Percentiles rank a stretch among this genome's conserved stretches.
Conservation (phyloP, 495 filamentous ascomycete species). For the Parmelia sp. region DNA sequence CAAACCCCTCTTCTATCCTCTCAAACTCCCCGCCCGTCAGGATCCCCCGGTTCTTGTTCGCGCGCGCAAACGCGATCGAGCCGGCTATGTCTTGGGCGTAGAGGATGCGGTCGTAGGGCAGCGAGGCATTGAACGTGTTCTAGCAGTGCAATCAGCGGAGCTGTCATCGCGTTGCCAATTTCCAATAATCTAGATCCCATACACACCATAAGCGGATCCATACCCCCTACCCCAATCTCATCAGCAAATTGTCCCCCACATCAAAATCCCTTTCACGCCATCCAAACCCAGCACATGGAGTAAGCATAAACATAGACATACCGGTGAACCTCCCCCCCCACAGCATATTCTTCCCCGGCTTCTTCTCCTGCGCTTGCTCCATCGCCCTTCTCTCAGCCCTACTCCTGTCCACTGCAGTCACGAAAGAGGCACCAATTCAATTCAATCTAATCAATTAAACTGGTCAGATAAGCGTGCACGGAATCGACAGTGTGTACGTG, state of each 20-base stretch:
- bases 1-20: constrained; percentile 68
- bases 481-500: too few relatives aligned
- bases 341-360: constrained; percentile 49
- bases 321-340: constrained; percentile 82
- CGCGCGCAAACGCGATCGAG: constrained; percentile 80
- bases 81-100: constrained; percentile 76
- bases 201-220: background rate
- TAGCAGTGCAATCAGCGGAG: constrained; percentile 49
- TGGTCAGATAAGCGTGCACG: too few relatives aligned
- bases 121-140: constrained; percentile 37
- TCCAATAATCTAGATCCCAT: constrained; percentile 50
- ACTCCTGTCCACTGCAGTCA: too few relatives aligned
- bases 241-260: background rate
- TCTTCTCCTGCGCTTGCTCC: constrained; percentile 3
- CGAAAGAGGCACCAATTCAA: too few relatives aligned
- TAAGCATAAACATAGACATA: constrained; percentile 30
- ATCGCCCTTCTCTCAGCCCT: background rate
- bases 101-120: constrained; percentile 75
- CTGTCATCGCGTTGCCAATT: too few relatives aligned
- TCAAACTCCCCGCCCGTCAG: constrained; percentile 68
- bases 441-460: too few relatives aligned
- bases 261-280: too few relatives aligned
- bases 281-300: constrained; percentile 55
- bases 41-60: constrained; percentile 70
- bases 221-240: background rate